Base-by-base conservation (phyloP, 2,329 filamentous ascomycete genomes). In the Colletotrichum navitas region DNA sequence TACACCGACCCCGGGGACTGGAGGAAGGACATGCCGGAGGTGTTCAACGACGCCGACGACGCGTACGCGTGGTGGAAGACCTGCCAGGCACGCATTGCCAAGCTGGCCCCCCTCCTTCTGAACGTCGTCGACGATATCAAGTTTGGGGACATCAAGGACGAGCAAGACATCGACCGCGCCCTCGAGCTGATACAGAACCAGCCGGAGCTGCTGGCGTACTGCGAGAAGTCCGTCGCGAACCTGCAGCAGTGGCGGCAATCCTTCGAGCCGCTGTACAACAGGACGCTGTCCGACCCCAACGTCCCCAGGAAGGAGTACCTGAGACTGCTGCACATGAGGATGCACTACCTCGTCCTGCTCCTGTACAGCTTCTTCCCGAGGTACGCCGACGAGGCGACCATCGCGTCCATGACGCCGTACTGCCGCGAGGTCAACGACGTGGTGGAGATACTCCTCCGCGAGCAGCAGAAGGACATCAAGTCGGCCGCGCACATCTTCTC, bases 341-440 rank as follows among this genome's bases (percentile, higher is more conserved):
- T 85, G 58, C 83, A 74, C 51, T 85, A 83, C 70, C 75, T 84
- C n/a, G 76, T 85, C 21, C 77, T 83, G 5, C 80, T 80, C 73
- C 76, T 84, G 24, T 82, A 84, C 72, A 79, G 81, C 1, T 76
- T 79, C 2, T 77, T 84, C 18, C 79, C 82, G 1, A 79, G 81
- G 2, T 84, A 81, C 73, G 80, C 80, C 5, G 77, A 80, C 58
- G 76, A 82, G 61, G 77, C 78, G 58, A 78, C 76, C 3, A 80
- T 83, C 56, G 80, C 78, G 41, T 75, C 76, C 5, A 78, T 85
- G 54, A 85, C 83, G 5, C 81, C 83, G 0, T 78, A 82, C 47
- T 85, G 85, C 71, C 79, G 76, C 18, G 83, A 85, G 74, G 80
- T 85, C 26, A 83, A 80, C 41, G 70, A 71, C 1, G 78, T 84